A percentile compares a stretch with the other conserved stretches of the same genome.
phyloP scores from a whole-genome alignment of 2,329 filamentous ascomycete genomes.

The Neonectria magnoliae region DNA sequence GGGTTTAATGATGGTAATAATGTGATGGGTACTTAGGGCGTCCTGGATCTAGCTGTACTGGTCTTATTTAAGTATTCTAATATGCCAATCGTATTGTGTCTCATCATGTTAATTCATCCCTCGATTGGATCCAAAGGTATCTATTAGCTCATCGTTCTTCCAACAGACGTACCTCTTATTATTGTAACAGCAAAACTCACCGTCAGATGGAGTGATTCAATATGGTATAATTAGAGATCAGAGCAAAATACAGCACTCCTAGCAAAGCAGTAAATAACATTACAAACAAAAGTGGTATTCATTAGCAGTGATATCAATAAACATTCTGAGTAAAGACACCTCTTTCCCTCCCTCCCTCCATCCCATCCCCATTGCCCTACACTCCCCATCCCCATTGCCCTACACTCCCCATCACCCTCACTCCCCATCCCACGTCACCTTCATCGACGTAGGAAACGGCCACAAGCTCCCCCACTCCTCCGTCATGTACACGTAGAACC shows the following conservation, averaged over 20 bases:
- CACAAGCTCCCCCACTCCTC: slow-evolving; percentile 68
- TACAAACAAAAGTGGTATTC: not conserved
- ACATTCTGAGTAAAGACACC: not conserved
- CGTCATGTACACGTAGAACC: slow-evolving; percentile 69
- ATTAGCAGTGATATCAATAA: slow-evolving; percentile 3
- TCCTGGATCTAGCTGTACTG: not conserved
- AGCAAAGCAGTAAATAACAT: not conserved
- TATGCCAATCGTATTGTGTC: no score
- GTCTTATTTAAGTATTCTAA: no score
- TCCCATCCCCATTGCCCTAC: not conserved
- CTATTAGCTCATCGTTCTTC: not conserved
- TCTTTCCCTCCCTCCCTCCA: not conserved
- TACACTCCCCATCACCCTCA: slow-evolving; percentile 4
- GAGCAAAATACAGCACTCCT: not conserved
- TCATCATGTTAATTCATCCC: not conserved
- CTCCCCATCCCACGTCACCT: slow-evolving; percentile 60
- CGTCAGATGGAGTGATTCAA: not conserved
- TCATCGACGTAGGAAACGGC: slow-evolving; percentile 63
- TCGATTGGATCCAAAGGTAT: not conserved
- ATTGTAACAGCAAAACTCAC: no score
- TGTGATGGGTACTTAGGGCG: not conserved
- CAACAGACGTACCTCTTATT: no score
- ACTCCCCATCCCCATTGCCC: not conserved
- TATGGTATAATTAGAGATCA: not conserved
- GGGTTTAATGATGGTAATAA: not conserved